Percentiles rank a stretch among this genome's conserved stretches.
Evolutionary conservation across 2,329 filamentous ascomycete species (phyloP).

Genomic region (Scytalidium sp.): DNA sequence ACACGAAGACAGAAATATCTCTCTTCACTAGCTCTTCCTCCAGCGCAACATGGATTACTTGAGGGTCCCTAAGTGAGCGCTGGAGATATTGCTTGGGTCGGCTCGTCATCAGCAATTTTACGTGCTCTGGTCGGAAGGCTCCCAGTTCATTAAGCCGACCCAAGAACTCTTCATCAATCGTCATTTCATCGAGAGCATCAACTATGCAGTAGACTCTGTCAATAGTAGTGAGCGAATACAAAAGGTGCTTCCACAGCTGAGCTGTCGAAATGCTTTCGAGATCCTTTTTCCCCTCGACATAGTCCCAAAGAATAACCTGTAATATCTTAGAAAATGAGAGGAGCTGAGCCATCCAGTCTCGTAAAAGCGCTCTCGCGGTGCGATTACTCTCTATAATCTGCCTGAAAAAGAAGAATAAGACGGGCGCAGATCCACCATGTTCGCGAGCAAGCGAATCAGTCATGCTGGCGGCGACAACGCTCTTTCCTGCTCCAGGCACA

Average conservation of each 20-base stretch:
- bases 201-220: constrained; percentile 40
- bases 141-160: background rate
- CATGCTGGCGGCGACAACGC: constrained; percentile 30
- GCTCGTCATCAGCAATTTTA: constrained; percentile 12
- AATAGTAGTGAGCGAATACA: constrained; percentile 13
- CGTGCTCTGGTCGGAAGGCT: background rate
- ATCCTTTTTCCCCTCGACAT: constrained; percentile 5
- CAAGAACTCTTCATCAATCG: background rate
- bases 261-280: constrained; percentile 13
- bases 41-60: constrained; percentile 7
- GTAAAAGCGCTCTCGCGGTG: constrained; percentile 20
- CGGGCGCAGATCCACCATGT: constrained; percentile 14
- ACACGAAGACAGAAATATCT: constrained; percentile 4
- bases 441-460: constrained; percentile 13
- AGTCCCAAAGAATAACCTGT: constrained; percentile 16
- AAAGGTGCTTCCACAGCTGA: constrained; percentile 29
- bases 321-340: constrained; percentile 25
- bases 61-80: constrained; percentile 3
- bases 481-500: constrained; percentile 44
- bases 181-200: constrained; percentile 32
- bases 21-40: constrained; percentile 6
- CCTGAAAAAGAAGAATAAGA: constrained; percentile 37
- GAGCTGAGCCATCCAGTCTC: constrained; percentile 30
- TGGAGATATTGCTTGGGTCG: constrained; percentile 10
- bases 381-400: constrained; percentile 32